These are phyloP conservation scores for Botryobasidium botryosum DNA, from an alignment of 768 basidiomycete genomes.

Conservation along the genomic window DNA sequence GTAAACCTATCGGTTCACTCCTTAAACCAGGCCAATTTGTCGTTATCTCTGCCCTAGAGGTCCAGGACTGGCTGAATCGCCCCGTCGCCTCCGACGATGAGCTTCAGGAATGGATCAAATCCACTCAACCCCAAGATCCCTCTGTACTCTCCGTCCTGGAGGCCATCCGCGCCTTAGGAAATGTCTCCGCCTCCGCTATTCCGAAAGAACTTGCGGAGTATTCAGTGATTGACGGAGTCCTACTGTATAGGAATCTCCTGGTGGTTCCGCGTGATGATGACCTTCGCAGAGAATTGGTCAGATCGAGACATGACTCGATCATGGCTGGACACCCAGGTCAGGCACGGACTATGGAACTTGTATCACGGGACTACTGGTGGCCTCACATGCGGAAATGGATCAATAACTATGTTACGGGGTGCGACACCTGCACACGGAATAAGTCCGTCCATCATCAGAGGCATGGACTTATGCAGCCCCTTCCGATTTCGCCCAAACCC, in stretches of 20 bases:
- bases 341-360: slow-evolving; percentile 10
- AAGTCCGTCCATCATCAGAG: neutral
- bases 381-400: slow-evolving; percentile 11
- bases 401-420: slow-evolving; percentile 13
- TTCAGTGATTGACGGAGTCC: neutral
- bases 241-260: neutral
- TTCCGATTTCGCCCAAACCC: slow-evolving; percentile 6
- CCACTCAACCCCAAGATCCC: neutral
- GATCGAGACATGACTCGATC: slow-evolving; percentile 10
- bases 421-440: slow-evolving; percentile 4
- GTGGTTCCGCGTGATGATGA: neutral
- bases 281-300: slow-evolving; percentile 1
- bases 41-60: neutral
- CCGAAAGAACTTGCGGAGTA: neutral
- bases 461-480: slow-evolving; percentile 6
- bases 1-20: neutral
- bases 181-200: too few species aligned
- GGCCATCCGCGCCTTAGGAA: too few species aligned
- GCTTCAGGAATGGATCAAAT: neutral
- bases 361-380: slow-evolving; percentile 14
- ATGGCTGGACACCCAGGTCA: slow-evolving; percentile 14
- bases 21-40: neutral
- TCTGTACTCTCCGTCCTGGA: neutral
- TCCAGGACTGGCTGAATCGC: too few species aligned
- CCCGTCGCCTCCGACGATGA: too few species aligned